Conservation (phyloP, 2,329 filamentous ascomycete genomes). For the Fusarium decemcellulare region DNA sequence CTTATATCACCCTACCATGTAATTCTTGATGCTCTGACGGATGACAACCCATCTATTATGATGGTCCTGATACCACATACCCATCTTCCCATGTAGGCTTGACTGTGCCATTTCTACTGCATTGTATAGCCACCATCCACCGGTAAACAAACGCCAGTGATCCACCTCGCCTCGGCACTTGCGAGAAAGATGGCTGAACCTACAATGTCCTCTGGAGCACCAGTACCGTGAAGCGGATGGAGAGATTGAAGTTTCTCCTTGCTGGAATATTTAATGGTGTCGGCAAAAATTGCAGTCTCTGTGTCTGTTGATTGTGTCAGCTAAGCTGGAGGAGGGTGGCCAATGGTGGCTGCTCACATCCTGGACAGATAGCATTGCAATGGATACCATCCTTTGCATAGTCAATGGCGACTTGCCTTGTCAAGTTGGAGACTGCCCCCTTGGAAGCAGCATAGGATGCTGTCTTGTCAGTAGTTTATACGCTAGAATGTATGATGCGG, state of each 20-base stretch:
- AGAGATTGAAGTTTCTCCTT: conserved; percentile 26
- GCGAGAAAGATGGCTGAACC: conserved; percentile 56
- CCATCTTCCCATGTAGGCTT: too few species aligned
- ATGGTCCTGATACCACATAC: too few species aligned
- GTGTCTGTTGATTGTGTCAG: conserved; percentile 30
- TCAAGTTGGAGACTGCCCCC: conserved; percentile 65
- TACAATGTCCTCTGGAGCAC: conserved; percentile 46
- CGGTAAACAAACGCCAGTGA: conserved; percentile 55
- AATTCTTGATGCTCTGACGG: too few species aligned
- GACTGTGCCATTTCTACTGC: conserved; percentile 22
- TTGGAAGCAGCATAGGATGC: conserved; percentile 63
- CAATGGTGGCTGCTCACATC: conserved; percentile 48
- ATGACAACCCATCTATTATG: too few species aligned
- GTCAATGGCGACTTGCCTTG: conserved; percentile 63
- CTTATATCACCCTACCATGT: too few species aligned
- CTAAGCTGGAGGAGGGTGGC: neutral
- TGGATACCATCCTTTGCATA: conserved; percentile 64
- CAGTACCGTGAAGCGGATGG: conserved; percentile 49
- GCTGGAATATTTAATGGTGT: conserved; percentile 37
- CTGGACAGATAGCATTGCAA: conserved; percentile 68
- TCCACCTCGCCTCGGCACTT: conserved; percentile 56
- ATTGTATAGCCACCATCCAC: conserved; percentile 59
- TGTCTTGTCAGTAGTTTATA: neutral
- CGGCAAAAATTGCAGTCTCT: conserved; percentile 46
- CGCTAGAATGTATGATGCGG: accelerated